phyloP scores from a whole-genome alignment of 257 asterid genomes.

The Penstemon davidsonii region DNA sequence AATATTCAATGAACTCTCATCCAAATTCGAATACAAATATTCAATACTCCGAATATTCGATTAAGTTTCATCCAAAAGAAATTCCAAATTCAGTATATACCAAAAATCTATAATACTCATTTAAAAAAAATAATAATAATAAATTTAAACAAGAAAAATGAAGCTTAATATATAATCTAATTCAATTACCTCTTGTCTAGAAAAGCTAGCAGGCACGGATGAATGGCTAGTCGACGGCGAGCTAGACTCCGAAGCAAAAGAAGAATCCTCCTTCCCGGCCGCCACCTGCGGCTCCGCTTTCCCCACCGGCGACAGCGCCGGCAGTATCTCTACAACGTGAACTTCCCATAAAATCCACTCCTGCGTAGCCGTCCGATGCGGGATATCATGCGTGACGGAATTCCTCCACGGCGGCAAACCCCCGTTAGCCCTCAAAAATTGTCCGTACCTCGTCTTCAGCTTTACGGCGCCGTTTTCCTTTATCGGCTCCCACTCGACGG shows the following conservation, averaged over 20 bases:
- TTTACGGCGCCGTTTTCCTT: conserved; percentile 60
- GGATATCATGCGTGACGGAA: conserved; percentile 86
- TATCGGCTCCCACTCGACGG: conserved; percentile 95
- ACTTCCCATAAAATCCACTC: conserved; percentile 92
- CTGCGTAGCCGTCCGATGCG: conserved; percentile 73
- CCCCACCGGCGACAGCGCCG: conserved; percentile 39
- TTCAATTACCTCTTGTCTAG: conserved; percentile 64
- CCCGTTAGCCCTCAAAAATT: conserved; percentile 78
- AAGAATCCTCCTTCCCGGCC: conserved; percentile 45
- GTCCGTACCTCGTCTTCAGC: conserved; percentile 90
- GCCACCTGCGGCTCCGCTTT: conserved; percentile 29
- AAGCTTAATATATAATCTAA: not conserved
- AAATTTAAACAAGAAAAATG: not conserved
- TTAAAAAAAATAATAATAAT: too few species aligned
- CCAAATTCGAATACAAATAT: conserved; percentile 13
- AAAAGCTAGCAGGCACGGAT: conserved; percentile 54
- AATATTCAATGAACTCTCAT: conserved; percentile 22
- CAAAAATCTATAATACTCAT: not conserved
- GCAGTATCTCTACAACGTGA: conserved; percentile 60
- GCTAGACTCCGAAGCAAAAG: conserved; percentile 54
- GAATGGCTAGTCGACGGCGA: conserved; percentile 60
- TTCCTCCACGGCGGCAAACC: conserved; percentile 96
- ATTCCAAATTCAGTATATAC: conserved; percentile 7
- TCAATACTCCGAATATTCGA: conserved; percentile 10
- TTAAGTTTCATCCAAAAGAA: not conserved